Evolutionary conservation across 2,329 filamentous ascomycete genomes (phyloP).

Genomic region (Chaetothyriales sp.): DNA sequence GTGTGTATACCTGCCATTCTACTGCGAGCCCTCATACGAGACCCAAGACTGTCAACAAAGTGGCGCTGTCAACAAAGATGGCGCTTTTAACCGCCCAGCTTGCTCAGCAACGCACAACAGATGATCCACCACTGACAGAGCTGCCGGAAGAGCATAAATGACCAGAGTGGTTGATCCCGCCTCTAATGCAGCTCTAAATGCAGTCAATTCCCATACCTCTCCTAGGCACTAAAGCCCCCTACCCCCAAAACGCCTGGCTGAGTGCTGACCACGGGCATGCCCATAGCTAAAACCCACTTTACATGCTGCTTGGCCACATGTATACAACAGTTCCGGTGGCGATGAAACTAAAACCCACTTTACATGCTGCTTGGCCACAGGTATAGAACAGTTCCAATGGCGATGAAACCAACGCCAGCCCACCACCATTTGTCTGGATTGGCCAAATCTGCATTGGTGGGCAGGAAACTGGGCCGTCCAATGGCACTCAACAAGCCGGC

Average conservation of each 20-base stretch:
- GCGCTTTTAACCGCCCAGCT: no score
- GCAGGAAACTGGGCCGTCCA: constrained; percentile 1
- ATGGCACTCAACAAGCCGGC: neutral
- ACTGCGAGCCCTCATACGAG: no score
- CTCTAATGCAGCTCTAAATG: neutral
- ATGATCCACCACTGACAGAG: no score
- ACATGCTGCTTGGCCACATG: constrained; percentile 12
- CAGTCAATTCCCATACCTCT: neutral
- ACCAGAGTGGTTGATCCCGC: neutral
- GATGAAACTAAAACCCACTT: constrained; percentile 21
- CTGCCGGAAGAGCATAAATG: neutral
- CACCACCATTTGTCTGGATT: constrained; percentile 35
- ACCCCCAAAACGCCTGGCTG: neutral
- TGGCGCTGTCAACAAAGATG: no score
- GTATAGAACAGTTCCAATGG: constrained; percentile 28
- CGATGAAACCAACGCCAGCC: constrained; percentile 35
- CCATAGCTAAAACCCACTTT: neutral
- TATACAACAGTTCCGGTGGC: constrained; percentile 29
- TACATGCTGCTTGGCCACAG: constrained; percentile 11
- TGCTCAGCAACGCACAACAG: no score
- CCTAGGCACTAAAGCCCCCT: neutral
- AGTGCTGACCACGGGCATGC: neutral
- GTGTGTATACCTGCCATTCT: no score
- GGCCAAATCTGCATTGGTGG: constrained; percentile 1
- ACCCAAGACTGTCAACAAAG: no score